These are phyloP conservation scores for Allantophomopsis lycopodina DNA, from an alignment of 2,329 filamentous ascomycete genomes.

Conservation along the genomic window DNA sequence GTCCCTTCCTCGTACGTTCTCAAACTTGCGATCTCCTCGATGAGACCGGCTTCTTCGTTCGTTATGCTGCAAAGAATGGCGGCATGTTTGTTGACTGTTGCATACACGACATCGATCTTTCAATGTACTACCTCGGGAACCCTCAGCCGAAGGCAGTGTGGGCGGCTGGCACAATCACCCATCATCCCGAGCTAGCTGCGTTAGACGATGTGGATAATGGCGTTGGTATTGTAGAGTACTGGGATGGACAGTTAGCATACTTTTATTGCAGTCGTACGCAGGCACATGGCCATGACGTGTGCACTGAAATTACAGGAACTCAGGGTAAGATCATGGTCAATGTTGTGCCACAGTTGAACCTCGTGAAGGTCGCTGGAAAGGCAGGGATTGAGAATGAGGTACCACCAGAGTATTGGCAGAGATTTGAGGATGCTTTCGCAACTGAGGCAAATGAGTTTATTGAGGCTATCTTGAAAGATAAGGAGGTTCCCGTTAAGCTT, in stretches of 20 bases:
- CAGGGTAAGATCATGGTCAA: conserved; percentile 23
- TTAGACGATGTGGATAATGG: conserved; percentile 27
- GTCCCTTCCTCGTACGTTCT: conserved; percentile 24
- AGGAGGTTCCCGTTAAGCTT: conserved; percentile 7
- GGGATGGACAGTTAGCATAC: conserved; percentile 26
- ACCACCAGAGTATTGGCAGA: conserved; percentile 12
- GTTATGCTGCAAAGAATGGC: conserved; percentile 24
- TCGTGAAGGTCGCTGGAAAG: conserved; percentile 11
- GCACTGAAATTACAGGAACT: conserved; percentile 27
- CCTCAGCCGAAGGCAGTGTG: conserved; percentile 21
- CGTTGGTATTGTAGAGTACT: conserved; percentile 28
- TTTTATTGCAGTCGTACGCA: conserved; percentile 28
- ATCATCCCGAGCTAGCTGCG: conserved; percentile 22
- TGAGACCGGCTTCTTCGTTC: conserved; percentile 24
- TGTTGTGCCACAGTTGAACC: conserved; percentile 13
- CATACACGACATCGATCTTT: conserved; percentile 30
- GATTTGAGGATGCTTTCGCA: conserved; percentile 15
- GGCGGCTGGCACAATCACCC: conserved; percentile 19
- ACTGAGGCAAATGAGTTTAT: conserved; percentile 13
- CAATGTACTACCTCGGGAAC: conserved; percentile 24
- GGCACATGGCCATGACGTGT: conserved; percentile 26
- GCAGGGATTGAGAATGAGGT: conserved; percentile 11
- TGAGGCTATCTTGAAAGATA: conserved; percentile 6
- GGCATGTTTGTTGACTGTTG: conserved; percentile 29
- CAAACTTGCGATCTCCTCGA: conserved; percentile 26